These are phyloP conservation scores for Chaetoscypha palmicola DNA, from an alignment of 2,329 filamentous ascomycete species.

Conservation along the genomic window DNA sequence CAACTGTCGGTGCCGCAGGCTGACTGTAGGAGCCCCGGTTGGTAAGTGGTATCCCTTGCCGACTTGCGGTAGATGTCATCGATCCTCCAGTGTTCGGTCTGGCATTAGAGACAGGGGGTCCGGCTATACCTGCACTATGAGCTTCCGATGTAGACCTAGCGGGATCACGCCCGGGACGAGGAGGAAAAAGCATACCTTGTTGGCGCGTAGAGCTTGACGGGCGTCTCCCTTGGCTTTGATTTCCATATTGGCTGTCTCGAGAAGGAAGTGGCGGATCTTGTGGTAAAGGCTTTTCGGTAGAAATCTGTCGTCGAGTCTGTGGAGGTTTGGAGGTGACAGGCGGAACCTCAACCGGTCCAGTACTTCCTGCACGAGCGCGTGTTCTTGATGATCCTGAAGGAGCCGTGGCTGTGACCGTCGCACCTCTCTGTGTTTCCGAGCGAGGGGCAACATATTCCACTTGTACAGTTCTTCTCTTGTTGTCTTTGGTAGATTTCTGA, in stretches of 20 bases:
- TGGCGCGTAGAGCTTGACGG: conserved; percentile 27
- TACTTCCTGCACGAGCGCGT: conserved; percentile 47
- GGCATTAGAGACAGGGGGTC: conserved; percentile 36
- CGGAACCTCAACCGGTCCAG: conserved; percentile 43
- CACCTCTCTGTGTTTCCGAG: conserved; percentile 70
- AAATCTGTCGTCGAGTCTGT: conserved; percentile 31
- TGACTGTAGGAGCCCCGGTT: conserved; percentile 80
- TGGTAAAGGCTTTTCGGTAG: conserved; percentile 52
- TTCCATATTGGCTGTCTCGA: conserved; percentile 43
- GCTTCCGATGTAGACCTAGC: conserved; percentile 44
- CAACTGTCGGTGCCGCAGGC: conserved; percentile 78
- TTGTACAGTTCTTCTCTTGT: conserved; percentile 90
- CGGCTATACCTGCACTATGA: conserved; percentile 45
- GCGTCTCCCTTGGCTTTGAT: conserved; percentile 33
- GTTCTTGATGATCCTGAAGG: conserved; percentile 35
- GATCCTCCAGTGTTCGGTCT: conserved; percentile 79
- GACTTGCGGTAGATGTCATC: conserved; percentile 54
- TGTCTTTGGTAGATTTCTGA: conserved; percentile 64
- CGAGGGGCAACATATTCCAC: conserved; percentile 94
- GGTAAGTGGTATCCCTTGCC: conserved; percentile 48
- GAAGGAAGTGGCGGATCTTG: conserved; percentile 45
- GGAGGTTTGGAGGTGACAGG: conserved; percentile 17
- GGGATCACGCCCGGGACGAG: conserved; percentile 42
- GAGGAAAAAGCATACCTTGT: conserved; percentile 38
- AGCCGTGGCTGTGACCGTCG: conserved; percentile 29